A percentile compares a stretch with the other conserved stretches of the same genome.
Evolutionary conservation across 331 rosid species (phyloP).

Genomic region (Cydonia oblonga): DNA sequence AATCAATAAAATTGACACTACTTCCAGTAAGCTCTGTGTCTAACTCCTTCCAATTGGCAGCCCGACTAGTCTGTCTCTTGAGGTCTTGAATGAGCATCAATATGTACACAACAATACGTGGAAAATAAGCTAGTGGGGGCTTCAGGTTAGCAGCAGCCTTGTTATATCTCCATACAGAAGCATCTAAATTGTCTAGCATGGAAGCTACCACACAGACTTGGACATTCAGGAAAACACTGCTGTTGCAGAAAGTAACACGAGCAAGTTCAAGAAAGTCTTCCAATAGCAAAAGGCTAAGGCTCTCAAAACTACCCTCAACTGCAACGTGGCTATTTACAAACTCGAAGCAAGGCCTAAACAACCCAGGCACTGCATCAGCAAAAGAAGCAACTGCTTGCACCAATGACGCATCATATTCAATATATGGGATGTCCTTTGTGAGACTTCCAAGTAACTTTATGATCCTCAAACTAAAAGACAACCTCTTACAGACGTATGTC

Average conservation of each 20-base stretch:
- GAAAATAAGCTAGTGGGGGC: slow-evolving; percentile 72
- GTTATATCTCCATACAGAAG: slow-evolving; percentile 77
- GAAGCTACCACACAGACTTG: slow-evolving; percentile 75
- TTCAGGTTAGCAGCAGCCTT: slow-evolving; percentile 43
- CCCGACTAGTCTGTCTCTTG: slow-evolving; percentile 45
- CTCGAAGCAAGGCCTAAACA: slow-evolving; percentile 73
- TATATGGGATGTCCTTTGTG: slow-evolving; percentile 53
- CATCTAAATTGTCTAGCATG: slow-evolving; percentile 61
- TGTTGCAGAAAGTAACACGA: slow-evolving; percentile 54
- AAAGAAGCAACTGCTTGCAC: slow-evolving; percentile 62
- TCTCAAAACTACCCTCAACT: slow-evolving; percentile 69
- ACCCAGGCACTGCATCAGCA: slow-evolving; percentile 52
- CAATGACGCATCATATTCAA: slow-evolving; percentile 61
- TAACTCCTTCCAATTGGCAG: slow-evolving; percentile 44
- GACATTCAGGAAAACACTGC: slow-evolving; percentile 57
- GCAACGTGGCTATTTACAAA: slow-evolving; percentile 45
- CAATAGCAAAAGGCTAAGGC: slow-evolving; percentile 42
- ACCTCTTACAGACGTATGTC: slow-evolving; percentile 50
- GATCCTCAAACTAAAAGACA: slow-evolving; percentile 57
- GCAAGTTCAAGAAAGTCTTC: slow-evolving; percentile 79
- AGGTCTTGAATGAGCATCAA: slow-evolving; percentile 60
- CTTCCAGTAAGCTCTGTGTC: slow-evolving; percentile 31
- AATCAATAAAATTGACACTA: slow-evolving; percentile 23
- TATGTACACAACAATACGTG: slow-evolving; percentile 43
- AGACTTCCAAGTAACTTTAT: slow-evolving; percentile 64